Evolutionary conservation across 306 rosid genomes (phyloP).

Genomic region (cucumber (Cucumis sativus)): DNA sequence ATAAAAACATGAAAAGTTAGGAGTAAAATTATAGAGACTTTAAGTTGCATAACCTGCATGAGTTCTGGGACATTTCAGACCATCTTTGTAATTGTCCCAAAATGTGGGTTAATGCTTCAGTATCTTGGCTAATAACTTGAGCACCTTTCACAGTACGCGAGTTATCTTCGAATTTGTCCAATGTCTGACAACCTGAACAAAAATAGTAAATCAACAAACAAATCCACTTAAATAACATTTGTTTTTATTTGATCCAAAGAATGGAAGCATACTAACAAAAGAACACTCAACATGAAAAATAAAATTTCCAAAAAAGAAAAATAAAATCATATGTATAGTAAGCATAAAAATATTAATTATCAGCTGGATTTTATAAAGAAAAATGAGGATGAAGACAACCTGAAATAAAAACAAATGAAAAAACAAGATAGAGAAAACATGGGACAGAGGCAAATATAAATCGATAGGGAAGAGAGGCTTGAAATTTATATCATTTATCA

Average conservation of each 20-base stretch:
- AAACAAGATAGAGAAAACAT: neutral
- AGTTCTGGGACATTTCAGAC: constrained; percentile 45
- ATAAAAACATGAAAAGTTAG: neutral
- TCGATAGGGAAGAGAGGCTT: neutral
- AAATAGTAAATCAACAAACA: neutral
- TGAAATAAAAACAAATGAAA: neutral
- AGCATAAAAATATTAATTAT: neutral
- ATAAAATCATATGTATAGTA: neutral
- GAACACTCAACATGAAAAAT: neutral
- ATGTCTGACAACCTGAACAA: constrained; percentile 42
- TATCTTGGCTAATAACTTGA: constrained; percentile 60
- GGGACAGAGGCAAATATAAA: neutral
- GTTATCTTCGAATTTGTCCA: constrained; percentile 65
- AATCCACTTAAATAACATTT: neutral
- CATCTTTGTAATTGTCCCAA: constrained; percentile 57
- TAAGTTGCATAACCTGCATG: constrained; percentile 34
- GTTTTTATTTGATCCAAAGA: neutral
- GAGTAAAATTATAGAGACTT: neutral
- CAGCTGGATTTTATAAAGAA: neutral
- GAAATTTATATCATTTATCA: neutral
- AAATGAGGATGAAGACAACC: neutral
- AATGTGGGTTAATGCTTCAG: constrained; percentile 58
- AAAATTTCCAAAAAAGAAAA: neutral
- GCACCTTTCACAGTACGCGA: constrained; percentile 83
- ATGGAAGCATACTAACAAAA: neutral